Evolutionary conservation across 1,284 basidiomycete species (phyloP).

Genomic region (Pyrrhoderma noxium): DNA sequence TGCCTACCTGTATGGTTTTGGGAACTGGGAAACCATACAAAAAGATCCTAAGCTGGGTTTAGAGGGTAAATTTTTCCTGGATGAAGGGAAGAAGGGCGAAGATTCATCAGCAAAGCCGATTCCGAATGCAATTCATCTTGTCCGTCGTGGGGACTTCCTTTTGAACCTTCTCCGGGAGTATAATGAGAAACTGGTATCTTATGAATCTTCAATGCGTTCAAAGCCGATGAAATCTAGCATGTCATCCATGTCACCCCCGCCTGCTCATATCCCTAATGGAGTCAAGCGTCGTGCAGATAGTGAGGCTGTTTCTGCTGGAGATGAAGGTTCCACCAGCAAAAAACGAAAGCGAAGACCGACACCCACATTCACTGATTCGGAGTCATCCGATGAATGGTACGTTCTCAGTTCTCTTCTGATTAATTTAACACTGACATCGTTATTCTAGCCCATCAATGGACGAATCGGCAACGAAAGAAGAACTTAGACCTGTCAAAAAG

Average conservation of each 20-base stretch:
- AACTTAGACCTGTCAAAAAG: slow-evolving; percentile 93
- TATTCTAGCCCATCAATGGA: slow-evolving; percentile 87
- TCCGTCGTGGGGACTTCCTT: slow-evolving; percentile 93
- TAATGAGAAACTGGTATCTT: slow-evolving; percentile 84
- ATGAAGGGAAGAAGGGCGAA: slow-evolving; percentile 90
- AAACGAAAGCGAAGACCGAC: slow-evolving; percentile 80
- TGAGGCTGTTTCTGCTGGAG: slow-evolving; percentile 71
- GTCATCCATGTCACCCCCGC: slow-evolving; percentile 61
- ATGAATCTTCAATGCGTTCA: slow-evolving; percentile 55
- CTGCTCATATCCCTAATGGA: slow-evolving; percentile 51
- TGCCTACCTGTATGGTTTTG: slow-evolving; percentile 91
- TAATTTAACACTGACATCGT: not conserved
- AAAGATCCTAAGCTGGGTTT: slow-evolving; percentile 82
- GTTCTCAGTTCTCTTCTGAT: slow-evolving; percentile 25
- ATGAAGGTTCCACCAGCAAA: slow-evolving; percentile 50
- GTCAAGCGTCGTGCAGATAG: slow-evolving; percentile 73
- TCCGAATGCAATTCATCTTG: slow-evolving; percentile 95
- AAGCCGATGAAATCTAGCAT: slow-evolving; percentile 52
- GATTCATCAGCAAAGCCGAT: slow-evolving; percentile 75
- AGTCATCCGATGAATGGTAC: slow-evolving; percentile 81
- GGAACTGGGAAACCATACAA: slow-evolving; percentile 94
- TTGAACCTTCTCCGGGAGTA: slow-evolving; percentile 85
- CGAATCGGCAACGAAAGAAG: slow-evolving; percentile 90
- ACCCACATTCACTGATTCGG: slow-evolving; percentile 88
- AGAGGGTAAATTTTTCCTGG: slow-evolving; percentile 93